Base-by-base conservation (phyloP, 768 basidiomycete genomes). In the Collybia sp. region DNA sequence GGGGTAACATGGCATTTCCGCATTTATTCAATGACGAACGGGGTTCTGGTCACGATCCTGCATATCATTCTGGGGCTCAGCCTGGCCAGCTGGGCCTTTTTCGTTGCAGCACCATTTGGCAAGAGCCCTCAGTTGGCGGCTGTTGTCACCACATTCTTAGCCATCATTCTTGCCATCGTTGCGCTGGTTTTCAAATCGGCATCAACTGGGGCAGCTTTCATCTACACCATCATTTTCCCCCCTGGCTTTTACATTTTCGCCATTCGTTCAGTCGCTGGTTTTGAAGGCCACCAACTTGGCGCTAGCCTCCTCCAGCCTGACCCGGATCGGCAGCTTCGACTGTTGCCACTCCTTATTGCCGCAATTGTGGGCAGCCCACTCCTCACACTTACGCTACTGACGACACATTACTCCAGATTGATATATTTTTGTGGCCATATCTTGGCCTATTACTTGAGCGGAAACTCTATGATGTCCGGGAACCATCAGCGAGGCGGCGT, bases 221-320 rank as follows among this genome's bases (percentile, higher is more conserved):
- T 88, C 18, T 84, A 85, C 56, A 76, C 83, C 1, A 57, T 89
- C 40, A 54, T 89, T 17, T 88, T 89, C 55, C 88, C 88, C 0
- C 85, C 88, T 1, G 76, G 77, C 10, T 89, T 82, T 61, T 90
- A 85, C 53, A 72, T 87, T 16, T 89, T 88, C 54, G 79, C 79
- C 6, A 76, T 81, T 8, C 75, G 83, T 38, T 78, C 79, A 1
- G 75, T 90, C 1, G 74, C 77, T 44, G 84, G 83, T 11, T 89
- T 75, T 54, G 87, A 91, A 63, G 76, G 73, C 43, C 67, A 80
- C 44, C 67, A 72, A 45, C 62, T 76, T 25, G 60, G 77, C 2
- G 79, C 85, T 0, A 73, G 83, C 53, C 59, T 75, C 6, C 46
- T 83, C 18, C 66, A 75, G 30, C 68, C 71, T 0, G 85, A 88